These are phyloP conservation scores for Plasmopara muralis DNA, from an alignment of 352 stramenopile species.

Conservation along the genomic window DNA sequence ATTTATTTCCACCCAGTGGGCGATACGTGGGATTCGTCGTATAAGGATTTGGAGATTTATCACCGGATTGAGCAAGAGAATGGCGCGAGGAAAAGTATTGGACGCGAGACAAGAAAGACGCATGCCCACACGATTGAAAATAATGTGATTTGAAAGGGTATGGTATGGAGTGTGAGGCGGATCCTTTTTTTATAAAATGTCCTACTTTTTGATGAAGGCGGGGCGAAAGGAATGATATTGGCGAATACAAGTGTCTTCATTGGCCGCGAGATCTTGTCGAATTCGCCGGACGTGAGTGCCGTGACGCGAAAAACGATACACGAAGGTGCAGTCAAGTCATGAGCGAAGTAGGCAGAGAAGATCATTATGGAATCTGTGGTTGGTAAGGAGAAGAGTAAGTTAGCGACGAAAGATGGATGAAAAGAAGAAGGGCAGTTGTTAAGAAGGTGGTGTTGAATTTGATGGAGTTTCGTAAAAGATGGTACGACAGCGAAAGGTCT, in stretches of 20 bases:
- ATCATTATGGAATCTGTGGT: slow-evolving; percentile 3
- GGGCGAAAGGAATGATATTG: slow-evolving; percentile 89
- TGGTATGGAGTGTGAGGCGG: slow-evolving; percentile 82
- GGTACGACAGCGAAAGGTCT: no score
- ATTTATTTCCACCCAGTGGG: slow-evolving; percentile 99
- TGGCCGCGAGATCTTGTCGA: slow-evolving; percentile 78
- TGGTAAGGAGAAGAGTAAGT: slow-evolving; percentile 1
- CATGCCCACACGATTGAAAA: slow-evolving; percentile 77
- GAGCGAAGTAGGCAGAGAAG: slow-evolving; percentile 1
- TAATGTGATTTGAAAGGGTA: slow-evolving; percentile 79
- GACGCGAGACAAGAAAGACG: slow-evolving; percentile 41
- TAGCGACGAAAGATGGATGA: slow-evolving; percentile 3
- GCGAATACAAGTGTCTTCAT: slow-evolving; percentile 88
- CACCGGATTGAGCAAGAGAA: slow-evolving; percentile 46
- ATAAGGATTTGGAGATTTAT: slow-evolving; percentile 96
- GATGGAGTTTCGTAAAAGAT: no score
- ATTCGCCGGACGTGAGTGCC: slow-evolving; percentile 64
- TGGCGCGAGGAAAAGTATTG: slow-evolving; percentile 24
- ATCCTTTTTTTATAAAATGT: slow-evolving; percentile 93
- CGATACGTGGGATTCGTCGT: slow-evolving; percentile 95
- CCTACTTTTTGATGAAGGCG: slow-evolving; percentile 88
- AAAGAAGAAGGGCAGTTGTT: slow-evolving; percentile 4
- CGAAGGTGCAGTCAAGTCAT: slow-evolving; percentile 15
- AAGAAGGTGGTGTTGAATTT: no score
- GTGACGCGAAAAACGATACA: slow-evolving; percentile 47